Conservation (phyloP, 805 yeast genomes). For the Schwanniomyces vanrijiae region DNA sequence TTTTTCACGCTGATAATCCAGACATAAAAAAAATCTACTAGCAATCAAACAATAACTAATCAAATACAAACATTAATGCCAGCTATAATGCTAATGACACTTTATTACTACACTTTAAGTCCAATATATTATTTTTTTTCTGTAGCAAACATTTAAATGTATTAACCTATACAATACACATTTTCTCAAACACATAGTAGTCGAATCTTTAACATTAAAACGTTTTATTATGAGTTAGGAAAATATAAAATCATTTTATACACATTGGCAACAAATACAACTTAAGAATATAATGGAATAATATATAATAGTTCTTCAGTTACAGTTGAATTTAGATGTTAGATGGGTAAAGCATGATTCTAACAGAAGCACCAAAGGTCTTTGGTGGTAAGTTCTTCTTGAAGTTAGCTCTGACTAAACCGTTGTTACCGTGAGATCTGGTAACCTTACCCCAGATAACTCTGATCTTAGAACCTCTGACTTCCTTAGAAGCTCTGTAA, state of each 20-base stretch:
- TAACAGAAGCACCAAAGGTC: conserved; percentile 99
- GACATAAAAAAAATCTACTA: not conserved
- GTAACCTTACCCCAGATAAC: conserved; percentile 99
- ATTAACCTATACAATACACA: conserved; percentile 1
- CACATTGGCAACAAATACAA: conserved; percentile 8
- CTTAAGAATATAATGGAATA: conserved; percentile 6
- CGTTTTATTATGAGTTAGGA: conserved; percentile 8
- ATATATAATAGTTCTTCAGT: conserved; percentile 5
- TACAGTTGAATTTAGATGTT: conserved; percentile 71
- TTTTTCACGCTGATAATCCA: not conserved
- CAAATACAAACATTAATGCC: not conserved
- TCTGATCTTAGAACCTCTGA: conserved; percentile 98
- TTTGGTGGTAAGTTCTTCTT: conserved; percentile 98
- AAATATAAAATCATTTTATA: conserved; percentile 8
- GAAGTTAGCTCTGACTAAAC: conserved; percentile 98
- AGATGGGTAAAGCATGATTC: conserved; percentile 99
- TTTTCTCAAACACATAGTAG: conserved; percentile 1
- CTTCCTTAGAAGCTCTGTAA: conserved; percentile 97
- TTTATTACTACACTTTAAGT: not conserved
- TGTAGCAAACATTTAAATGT: conserved; percentile 1
- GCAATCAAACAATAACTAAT: too few species aligned
- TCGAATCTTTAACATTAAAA: conserved; percentile 6
- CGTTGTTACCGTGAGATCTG: conserved; percentile 98
- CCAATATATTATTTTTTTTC: not conserved
- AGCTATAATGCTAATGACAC: not conserved